Conservation (phyloP, 768 basidiomycete species). For the Gymnopilus junonius region DNA sequence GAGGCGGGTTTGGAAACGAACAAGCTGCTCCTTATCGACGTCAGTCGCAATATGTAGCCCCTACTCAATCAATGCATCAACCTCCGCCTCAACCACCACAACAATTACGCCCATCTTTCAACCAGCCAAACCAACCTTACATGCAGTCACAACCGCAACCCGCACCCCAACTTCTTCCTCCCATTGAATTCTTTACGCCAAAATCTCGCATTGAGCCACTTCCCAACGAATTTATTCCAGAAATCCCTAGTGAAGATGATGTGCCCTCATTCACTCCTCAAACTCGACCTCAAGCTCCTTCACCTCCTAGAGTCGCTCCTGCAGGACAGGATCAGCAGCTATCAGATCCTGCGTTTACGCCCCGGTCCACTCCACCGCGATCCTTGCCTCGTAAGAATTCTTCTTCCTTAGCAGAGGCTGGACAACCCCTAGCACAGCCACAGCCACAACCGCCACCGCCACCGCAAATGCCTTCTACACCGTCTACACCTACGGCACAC, state of each 20-base stretch:
- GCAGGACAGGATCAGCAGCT: conserved; percentile 1
- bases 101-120: neutral
- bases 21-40: neutral
- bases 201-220: conserved; percentile 13
- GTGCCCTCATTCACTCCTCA: conserved; percentile 7
- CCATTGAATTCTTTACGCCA: conserved; percentile 22
- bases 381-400: conserved; percentile 8
- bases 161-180: conserved; percentile 16
- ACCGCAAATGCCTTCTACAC: conserved; percentile 3
- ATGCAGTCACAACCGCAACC: conserved; percentile 1
- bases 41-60: neutral
- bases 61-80: neutral
- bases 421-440: neutral
- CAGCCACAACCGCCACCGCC: neutral
- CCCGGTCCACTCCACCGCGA: conserved; percentile 7
- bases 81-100: neutral
- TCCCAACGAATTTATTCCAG: conserved; percentile 5
- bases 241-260: conserved; percentile 1
- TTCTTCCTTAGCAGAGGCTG: neutral
- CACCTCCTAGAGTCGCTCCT: conserved; percentile 5
- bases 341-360: conserved; percentile 7
- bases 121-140: neutral
- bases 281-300: conserved; percentile 3
- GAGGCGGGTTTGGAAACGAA: neutral
- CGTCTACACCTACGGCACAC: conserved; percentile 16